Base-by-base conservation (phyloP, 1,139 yeast genomes). In the Sugiyamaella grinbergsii region DNA sequence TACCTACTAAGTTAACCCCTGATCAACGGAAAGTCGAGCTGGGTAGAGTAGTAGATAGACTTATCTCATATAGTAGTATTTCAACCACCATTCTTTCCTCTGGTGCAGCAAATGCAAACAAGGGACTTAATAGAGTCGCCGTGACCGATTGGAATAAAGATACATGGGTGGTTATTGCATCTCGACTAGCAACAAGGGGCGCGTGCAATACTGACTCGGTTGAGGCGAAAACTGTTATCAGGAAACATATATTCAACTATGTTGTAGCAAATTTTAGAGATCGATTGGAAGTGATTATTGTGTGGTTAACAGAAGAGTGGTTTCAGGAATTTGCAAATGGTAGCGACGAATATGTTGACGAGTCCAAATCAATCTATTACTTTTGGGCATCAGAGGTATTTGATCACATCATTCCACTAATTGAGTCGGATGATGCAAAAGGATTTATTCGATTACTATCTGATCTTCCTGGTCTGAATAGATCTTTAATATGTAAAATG, bases 271-370 rank as follows among this genome's bases (percentile, higher is more conserved):
- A 85, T 62, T 84, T 91, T 58, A 84, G 86, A 53, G 76, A 74
- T 10, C 73, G 93, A 37, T 77, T 91, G 13, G 95, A 88, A 55
- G 71, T 85, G 34, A 81, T 88, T n/a, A 81, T 91, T 33, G 90
- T 86, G 55, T 94, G 99, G 99, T 72, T 94, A 49, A 91, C 87
- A 62, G 98, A 93, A 68, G 98, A 94, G 67, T 94, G 97, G 95
- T 91, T 82, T 66, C 78, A 34, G 79, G 1, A 70, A 69, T 28
- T 36, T 38, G 19, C 33, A 4, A 54, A 50, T 4, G 49, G 49
- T 36, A 41, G 55, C 24, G 34, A 36, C 24, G 47, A 50, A 4
- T 4, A 26, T 13, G 11, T 29, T 10, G 48, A 48, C n/a, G 52
- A 59, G 15, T 52, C 54, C n/a, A 57, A 54, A 7, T 58, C 64